Percentiles rank a stretch among this genome's conserved stretches.
Conservation (phyloP, 352 stramenopile genomes). For the Globisporangium polare region DNA sequence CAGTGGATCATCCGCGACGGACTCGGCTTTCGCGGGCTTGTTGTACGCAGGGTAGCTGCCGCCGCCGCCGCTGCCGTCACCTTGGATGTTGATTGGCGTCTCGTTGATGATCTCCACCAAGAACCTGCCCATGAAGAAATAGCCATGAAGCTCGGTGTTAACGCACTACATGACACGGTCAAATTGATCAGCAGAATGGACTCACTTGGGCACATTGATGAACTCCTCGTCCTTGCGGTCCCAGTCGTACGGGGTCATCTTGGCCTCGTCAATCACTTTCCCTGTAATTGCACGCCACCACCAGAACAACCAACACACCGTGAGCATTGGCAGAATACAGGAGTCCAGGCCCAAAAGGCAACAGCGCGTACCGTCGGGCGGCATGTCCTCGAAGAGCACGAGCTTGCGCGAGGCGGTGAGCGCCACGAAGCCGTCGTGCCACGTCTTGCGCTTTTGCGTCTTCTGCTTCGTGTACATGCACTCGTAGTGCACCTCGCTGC, state of each 20-base stretch:
- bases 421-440: constrained; percentile 71
- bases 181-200: background rate
- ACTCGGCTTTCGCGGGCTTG: background rate
- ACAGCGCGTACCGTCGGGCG: constrained; percentile 24
- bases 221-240: constrained; percentile 60
- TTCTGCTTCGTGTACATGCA: constrained; percentile 90
- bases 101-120: constrained; percentile 70
- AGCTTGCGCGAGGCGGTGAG: constrained; percentile 50
- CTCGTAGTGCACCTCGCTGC: constrained; percentile 48
- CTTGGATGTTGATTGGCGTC: constrained; percentile 30
- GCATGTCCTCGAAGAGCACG: constrained; percentile 55
- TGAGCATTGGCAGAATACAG: background rate
- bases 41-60: background rate
- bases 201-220: constrained; percentile 54
- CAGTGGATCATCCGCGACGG: background rate
- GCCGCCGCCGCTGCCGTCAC: background rate
- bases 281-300: no score
- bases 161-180: no score
- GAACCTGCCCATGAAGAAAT: constrained; percentile 33
- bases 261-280: constrained; percentile 54
- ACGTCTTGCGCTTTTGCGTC: constrained; percentile 82
- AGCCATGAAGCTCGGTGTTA: background rate
- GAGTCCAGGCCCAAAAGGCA: background rate
- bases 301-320: no score
- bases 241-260: constrained; percentile 47